Evolutionary conservation across 352 stramenopile species (phyloP).

Genomic region (Phytophthora litchii): DNA sequence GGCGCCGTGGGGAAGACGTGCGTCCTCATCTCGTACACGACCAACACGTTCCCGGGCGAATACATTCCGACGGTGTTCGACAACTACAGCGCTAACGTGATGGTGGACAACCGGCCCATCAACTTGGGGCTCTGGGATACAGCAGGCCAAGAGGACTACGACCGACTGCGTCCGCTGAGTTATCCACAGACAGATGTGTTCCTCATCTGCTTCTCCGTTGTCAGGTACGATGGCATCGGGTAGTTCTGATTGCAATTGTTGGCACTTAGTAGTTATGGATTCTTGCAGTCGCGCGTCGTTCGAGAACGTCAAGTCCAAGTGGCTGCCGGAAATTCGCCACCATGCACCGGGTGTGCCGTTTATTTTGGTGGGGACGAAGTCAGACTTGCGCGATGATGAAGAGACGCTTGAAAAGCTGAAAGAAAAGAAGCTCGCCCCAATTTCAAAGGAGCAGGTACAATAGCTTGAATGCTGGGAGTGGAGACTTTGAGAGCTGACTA

Average conservation of each 20-base stretch:
- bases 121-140: slow-evolving; percentile 98
- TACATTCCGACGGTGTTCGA: slow-evolving; percentile 97
- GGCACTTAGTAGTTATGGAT: neutral
- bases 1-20: slow-evolving; percentile 97
- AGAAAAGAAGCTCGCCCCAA: slow-evolving; percentile 84
- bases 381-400: slow-evolving; percentile 91
- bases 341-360: slow-evolving; percentile 92
- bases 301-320: slow-evolving; percentile 96
- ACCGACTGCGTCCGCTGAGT: slow-evolving; percentile 93
- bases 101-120: slow-evolving; percentile 94
- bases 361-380: slow-evolving; percentile 96
- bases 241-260: neutral
- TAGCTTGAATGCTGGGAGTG: neutral
- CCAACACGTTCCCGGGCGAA: slow-evolving; percentile 95
- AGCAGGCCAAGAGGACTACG: slow-evolving; percentile 97
- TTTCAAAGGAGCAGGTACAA: slow-evolving; percentile 71
- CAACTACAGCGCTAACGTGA: slow-evolving; percentile 94
- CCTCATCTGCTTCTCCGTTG: slow-evolving; percentile 96
- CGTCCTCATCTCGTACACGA: slow-evolving; percentile 97
- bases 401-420: slow-evolving; percentile 89
- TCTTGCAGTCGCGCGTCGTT: slow-evolving; percentile 86
- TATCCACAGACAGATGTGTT: slow-evolving; percentile 98
- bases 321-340: slow-evolving; percentile 90
- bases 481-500: neutral
- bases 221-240: slow-evolving; percentile 49